phyloP scores from a whole-genome alignment of 2,329 filamentous ascomycete species.

The Diplodia corticola region DNA sequence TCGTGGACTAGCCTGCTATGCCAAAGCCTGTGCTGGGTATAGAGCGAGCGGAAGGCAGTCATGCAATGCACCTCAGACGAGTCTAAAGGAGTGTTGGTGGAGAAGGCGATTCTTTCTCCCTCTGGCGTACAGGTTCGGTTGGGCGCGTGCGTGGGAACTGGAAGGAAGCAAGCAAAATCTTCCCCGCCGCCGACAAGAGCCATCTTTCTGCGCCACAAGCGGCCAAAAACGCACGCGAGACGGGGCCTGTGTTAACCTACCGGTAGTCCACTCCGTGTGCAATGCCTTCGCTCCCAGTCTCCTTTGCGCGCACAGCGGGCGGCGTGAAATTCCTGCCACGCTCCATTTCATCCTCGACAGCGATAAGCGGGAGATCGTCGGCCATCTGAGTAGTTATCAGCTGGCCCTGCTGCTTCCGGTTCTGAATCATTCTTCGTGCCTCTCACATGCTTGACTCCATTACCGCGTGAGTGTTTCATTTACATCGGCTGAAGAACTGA shows the following conservation, averaged over 20 bases:
- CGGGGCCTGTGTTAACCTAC: not conserved
- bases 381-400: not conserved
- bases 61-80: too few relatives aligned
- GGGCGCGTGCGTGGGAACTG: conserved; percentile 5
- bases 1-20: not conserved
- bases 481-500: not conserved
- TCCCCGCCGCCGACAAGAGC: not conserved
- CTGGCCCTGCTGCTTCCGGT: not conserved
- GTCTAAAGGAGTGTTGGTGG: not conserved
- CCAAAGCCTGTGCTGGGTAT: not conserved
- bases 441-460: not conserved
- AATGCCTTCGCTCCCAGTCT: not conserved
- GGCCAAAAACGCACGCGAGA: not conserved
- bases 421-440: not conserved
- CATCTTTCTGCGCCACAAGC: not conserved
- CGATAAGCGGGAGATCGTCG: not conserved
- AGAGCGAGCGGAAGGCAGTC: not conserved
- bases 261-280: not conserved
- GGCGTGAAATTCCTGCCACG: not conserved
- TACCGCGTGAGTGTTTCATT: not conserved
- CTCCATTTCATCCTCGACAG: not conserved
- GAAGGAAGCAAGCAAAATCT: conserved; percentile 18
- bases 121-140: conserved; percentile 3
- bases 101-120: not conserved
- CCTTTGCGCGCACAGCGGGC: not conserved